Base-by-base conservation (phyloP, 495 filamentous ascomycete species). In the Darksidea phi region DNA sequence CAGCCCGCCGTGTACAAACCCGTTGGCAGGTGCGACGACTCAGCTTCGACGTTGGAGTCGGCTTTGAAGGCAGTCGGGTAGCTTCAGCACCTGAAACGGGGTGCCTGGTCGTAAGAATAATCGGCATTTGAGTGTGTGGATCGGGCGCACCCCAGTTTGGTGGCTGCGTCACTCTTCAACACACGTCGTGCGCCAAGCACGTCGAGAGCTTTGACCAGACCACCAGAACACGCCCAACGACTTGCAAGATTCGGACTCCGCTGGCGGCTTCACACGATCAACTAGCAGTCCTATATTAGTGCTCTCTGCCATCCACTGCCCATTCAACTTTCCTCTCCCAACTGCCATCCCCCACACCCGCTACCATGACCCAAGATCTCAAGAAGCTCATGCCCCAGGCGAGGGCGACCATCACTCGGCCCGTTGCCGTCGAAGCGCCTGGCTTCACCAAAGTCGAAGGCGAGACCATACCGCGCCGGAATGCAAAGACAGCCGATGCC, bases 381-480 rank as follows among this genome's bases (percentile, higher is more conserved):
- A 76, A 77, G 77, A 83, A 66, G 36, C 63, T 72, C 64, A 77
- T 55, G 63, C 78, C 66, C 51, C 82, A 87, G 69, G 90, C 89
- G 53, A 82, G 80, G 64, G 83, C 86, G 74, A 75, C 74, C 55
- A 79, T 82, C 61, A 83, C 77, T 66, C 72, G 77, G 6, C 90
- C 90, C 23, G 95, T 89, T 79, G 84, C 86, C 24, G 83, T 95
- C 67, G 90, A 96, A 66, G 88, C 83, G 15, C 85, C 93, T 15
- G 87, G 86, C 58, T 81, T 78, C 64, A 76, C 85, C 68, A 80
- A 84, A 59, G 80, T 89, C 64, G 79, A 88, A 43, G 94, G 94
- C 68, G 93, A 98, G 79, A 97, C 94, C 0, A 88, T 93, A 56
- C 90, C 94, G 7, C 87, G 93, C 61, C 84, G 93, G 55, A 84